A percentile compares a stretch with the other conserved stretches of the same genome.
Evolutionary conservation across 2,329 filamentous ascomycete species (phyloP).

Genomic region (Ophiostoma triangulosporum): DNA sequence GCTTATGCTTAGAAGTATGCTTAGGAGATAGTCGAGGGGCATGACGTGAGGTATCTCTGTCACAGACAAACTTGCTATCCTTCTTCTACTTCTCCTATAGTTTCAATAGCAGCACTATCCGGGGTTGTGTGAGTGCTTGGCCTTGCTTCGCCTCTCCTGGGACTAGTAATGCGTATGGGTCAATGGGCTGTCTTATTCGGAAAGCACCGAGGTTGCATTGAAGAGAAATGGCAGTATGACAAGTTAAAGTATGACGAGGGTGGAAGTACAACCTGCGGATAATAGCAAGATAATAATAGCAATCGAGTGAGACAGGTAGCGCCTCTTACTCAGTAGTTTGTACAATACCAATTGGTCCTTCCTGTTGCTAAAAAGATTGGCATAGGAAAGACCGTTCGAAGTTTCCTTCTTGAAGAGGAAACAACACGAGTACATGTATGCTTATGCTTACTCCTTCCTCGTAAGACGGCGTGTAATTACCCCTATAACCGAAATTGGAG

Average conservation of each 20-base stretch:
- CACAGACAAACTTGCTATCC: too few relatives aligned
- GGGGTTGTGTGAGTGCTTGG: background rate
- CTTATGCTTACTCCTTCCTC: background rate
- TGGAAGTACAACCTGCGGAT: too few relatives aligned
- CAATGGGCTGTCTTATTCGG: background rate
- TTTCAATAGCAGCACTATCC: too few relatives aligned
- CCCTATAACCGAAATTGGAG: too few relatives aligned
- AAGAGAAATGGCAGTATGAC: background rate
- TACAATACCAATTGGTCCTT: background rate
- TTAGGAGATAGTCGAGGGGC: too few relatives aligned
- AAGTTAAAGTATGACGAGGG: too few relatives aligned
- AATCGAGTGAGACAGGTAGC: background rate
- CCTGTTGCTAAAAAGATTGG: background rate
- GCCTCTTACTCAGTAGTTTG: background rate
- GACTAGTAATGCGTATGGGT: background rate
- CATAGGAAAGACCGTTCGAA: background rate
- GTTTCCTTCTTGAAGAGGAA: background rate
- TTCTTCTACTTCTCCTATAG: too few relatives aligned
- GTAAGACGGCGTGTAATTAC: conserved; percentile 8
- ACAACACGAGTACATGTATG: background rate
- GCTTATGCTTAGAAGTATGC: too few relatives aligned
- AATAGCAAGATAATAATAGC: too few relatives aligned
- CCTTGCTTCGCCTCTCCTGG: conserved; percentile 4
- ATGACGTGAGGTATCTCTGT: too few relatives aligned
- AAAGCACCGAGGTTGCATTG: background rate